phyloP scores from a whole-genome alignment of 1,284 basidiomycete genomes.

The Sporisorium graminicola region DNA sequence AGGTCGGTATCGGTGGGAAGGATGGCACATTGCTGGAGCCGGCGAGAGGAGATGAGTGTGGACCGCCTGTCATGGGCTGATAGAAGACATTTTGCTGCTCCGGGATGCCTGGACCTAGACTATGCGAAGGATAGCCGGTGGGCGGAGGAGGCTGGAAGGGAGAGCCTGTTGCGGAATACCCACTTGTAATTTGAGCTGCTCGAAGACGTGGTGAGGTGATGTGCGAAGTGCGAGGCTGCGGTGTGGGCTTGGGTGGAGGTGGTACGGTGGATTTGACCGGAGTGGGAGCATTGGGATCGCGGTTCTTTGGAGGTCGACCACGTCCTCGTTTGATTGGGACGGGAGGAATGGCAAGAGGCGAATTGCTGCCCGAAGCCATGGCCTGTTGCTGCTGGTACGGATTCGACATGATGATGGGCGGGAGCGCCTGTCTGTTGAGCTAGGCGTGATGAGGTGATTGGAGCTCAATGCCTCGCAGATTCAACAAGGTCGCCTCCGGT shows the following conservation, averaged over 20 bases:
- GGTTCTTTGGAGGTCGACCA: conserved; percentile 52
- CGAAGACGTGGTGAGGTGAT: conserved; percentile 43
- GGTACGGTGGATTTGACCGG: conserved; percentile 19
- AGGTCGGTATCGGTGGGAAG: conserved; percentile 36
- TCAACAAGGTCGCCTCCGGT: neutral
- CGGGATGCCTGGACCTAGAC: conserved; percentile 39
- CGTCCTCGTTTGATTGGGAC: conserved; percentile 45
- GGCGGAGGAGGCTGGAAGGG: conserved; percentile 39
- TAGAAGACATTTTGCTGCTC: conserved; percentile 47
- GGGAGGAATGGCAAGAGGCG: conserved; percentile 37
- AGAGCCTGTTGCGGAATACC: conserved; percentile 27
- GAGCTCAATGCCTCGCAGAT: neutral
- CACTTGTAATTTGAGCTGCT: conserved; percentile 15
- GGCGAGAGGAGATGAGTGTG: conserved; percentile 23
- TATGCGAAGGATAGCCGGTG: conserved; percentile 29
- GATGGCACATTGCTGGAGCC: conserved; percentile 20
- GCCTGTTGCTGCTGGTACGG: conserved; percentile 48
- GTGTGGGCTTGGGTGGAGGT: conserved; percentile 32
- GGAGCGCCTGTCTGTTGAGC: neutral
- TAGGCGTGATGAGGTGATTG: neutral
- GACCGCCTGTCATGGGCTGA: conserved; percentile 25
- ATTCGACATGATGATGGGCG: conserved; percentile 35
- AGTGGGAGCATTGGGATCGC: conserved; percentile 36
- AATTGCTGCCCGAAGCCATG: conserved; percentile 49
- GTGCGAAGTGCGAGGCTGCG: conserved; percentile 48